phyloP scores from a whole-genome alignment of 306 rosid genomes.

The Quercus bicolor region DNA sequence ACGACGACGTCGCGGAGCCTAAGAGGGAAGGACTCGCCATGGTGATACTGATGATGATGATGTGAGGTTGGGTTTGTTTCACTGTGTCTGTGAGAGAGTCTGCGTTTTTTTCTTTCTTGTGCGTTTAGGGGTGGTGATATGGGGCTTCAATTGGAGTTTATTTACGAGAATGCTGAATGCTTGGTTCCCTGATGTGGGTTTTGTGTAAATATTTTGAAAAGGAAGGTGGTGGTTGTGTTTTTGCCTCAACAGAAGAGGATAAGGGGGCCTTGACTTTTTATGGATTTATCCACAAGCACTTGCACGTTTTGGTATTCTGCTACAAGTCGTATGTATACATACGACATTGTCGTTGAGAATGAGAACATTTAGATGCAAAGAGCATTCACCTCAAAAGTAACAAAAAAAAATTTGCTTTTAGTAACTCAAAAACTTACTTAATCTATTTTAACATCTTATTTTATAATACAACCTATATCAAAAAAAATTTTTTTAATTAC shows the following conservation, averaged over 20 bases:
- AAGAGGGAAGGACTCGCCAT: conserved; percentile 72
- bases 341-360: too few relatives aligned
- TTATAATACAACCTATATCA: too few relatives aligned
- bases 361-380: too few relatives aligned
- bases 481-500: too few relatives aligned
- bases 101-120: too few relatives aligned
- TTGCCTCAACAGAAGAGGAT: conserved; percentile 15
- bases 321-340: neutral
- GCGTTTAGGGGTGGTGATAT: neutral
- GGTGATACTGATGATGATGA: neutral
- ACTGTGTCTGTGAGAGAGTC: too few relatives aligned
- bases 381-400: too few relatives aligned
- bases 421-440: too few relatives aligned
- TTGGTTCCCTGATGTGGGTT: neutral
- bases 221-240: neutral
- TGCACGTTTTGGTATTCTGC: neutral
- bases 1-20: conserved; percentile 62
- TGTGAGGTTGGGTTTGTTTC: too few relatives aligned
- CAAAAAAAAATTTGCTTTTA: too few relatives aligned
- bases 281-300: too few relatives aligned
- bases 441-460: too few relatives aligned
- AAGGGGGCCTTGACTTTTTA: neutral
- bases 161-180: conserved; percentile 7
- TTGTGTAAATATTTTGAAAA: neutral
- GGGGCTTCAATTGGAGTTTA: neutral